Evolutionary conservation across 228 moss, liverwort and hornwort genomes (phyloP), one percentile per base, ranked within the genome.

Genomic region (Sphagnum fallax): DNA sequence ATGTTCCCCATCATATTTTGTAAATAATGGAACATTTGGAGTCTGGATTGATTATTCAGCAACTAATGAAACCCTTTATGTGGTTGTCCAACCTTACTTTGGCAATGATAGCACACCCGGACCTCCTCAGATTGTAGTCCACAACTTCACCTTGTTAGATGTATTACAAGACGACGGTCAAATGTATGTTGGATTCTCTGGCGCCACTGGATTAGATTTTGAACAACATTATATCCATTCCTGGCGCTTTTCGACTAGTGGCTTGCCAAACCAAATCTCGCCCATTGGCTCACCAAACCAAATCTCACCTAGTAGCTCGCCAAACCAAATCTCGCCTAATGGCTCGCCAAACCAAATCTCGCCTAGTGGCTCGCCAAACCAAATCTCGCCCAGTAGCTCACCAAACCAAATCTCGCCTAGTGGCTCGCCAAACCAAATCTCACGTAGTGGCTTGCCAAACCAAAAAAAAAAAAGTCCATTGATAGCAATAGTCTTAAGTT

Each of bases 141-240:
- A 7, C 13, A 0, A 18, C 32, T 32, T 32, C 32, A 47, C 8
- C 1, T 4, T 0, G 6, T 4, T 18, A 77, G 6, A 32, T 32
- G 50, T 81, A 10, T 7, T 71, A 4, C 9, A 66, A 1, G 67
- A 64, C 6, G 32, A 32, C 2, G 32, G 32, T 9, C 7, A 64
- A 4, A 69, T 66, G 77, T 70, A 66, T 13, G 75, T 69, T 12
- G 72, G 69, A 4, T 72, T 81, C 50, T 55, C 16, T 16, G 69
- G 58, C 10, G 66, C 59, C 16, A 66, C 6, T 5, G 64, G 67
- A 8, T 0, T 0, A 2, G 0, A 0, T 0, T 62, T 0, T 0
- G 80, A 80, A 61, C 67, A 64, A 48, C 64, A 70, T 47, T n/a
- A 49, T 13, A 55, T 80, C 8, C 32, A 60, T 5, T 69, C 63